These are phyloP conservation scores for Paracorniculantispora psalliotae DNA, from an alignment of 2,329 filamentous ascomycete species.

Conservation along the genomic window DNA sequence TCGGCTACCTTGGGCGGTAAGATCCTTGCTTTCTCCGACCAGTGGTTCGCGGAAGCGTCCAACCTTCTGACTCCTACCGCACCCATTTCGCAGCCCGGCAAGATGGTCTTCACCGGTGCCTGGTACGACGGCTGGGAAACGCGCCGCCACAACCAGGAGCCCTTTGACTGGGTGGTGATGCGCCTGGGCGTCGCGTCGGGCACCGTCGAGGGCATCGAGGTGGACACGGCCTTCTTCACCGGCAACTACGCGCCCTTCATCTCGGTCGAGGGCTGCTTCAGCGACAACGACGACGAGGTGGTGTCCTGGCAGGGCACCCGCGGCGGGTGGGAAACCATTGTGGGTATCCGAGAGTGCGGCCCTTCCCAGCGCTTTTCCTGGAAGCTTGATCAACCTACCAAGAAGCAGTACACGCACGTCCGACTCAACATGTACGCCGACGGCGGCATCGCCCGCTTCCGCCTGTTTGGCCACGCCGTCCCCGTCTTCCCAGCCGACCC, in stretches of 20 bases:
- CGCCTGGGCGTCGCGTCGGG: conserved; percentile 66
- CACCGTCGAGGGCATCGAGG: conserved; percentile 66
- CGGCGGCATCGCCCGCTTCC: conserved; percentile 75
- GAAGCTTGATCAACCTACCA: conserved; percentile 55
- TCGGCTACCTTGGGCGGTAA: conserved; percentile 58
- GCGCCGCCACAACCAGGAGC: conserved; percentile 57
- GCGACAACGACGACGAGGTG: conserved; percentile 58
- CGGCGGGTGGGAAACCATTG: conserved; percentile 67
- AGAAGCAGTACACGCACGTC: conserved; percentile 72
- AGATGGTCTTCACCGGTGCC: conserved; percentile 64
- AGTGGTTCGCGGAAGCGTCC: conserved; percentile 63
- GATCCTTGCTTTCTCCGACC: conserved; percentile 60
- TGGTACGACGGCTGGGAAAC: conserved; percentile 72
- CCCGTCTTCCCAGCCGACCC: conserved; percentile 68
- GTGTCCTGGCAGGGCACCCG: conserved; percentile 53
- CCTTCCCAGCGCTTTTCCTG: conserved; percentile 70
- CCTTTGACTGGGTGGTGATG: conserved; percentile 64
- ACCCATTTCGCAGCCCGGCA: conserved; percentile 58
- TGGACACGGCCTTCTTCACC: conserved; percentile 77
- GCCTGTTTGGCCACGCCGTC: conserved; percentile 69
- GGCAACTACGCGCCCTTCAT: conserved; percentile 79
- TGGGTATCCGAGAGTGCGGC: conserved; percentile 66
- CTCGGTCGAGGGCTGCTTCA: conserved; percentile 72
- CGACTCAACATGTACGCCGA: conserved; percentile 81
- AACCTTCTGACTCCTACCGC: conserved; percentile 61